Evolutionary conservation across 768 basidiomycete species (phyloP), one percentile per base, ranked within the genome.

Genomic region (Phylloporus arenicola): DNA sequence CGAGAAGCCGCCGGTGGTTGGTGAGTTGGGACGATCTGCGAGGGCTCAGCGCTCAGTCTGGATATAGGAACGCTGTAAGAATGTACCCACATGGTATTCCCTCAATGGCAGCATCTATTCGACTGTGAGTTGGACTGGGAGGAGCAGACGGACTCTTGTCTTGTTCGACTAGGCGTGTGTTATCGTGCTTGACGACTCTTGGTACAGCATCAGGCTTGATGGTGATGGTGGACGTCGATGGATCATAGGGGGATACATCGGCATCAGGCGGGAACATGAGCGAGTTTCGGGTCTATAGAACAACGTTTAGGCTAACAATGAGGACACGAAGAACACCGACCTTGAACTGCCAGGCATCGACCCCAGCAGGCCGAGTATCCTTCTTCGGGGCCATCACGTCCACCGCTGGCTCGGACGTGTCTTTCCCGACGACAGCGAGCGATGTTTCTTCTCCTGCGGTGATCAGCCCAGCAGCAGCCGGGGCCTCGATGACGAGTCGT

Each of bases 221-320:
- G n/a, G 67, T 51, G 22, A 61, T 52, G 31, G 65, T 50, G 45
- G 68, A 58, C 4, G 62, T 61, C 41, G 69, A 67, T 4, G 70
- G 68, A 62, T 84, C 77, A 60, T 92, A 89, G 1, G 92, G 89
- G 19, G 86, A 81, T 40, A 80, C 75, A 64, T 99, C 88, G 24
- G 90, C 91, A 60, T 96, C 96, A 2, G 96, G 94, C 0, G 86
- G 64, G 62, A 97, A 99, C 92, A 96, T 96, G 47, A 99, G 75
- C 4, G 89, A 84, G 70, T 99, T 99, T 51, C 96, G 84, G 24
- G 91, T 79, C 93, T 96, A 58, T 3, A 40, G 24, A 20, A 25
- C 38, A 17, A 44, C 45, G 22, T 42, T n/a, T 38, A 43, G 20
- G 25, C 37, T 45, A 41, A 22, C 47, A 46, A 35, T n/a, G 41